phyloP scores from a whole-genome alignment of 2,329 filamentous ascomycete species.

The Periconia sp. region DNA sequence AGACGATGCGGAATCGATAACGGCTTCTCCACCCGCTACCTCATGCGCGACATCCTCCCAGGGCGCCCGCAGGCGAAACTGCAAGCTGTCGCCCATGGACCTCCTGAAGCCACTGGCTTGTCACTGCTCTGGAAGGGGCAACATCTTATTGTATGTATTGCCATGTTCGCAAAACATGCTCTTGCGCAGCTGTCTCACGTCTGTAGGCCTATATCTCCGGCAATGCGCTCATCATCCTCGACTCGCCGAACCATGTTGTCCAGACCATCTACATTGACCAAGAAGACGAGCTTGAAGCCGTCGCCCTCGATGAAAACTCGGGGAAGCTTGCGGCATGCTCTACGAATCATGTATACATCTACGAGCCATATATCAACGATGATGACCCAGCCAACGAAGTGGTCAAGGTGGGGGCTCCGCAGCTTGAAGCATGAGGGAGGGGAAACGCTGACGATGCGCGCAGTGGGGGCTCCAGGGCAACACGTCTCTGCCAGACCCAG shows the following conservation, averaged over 20 bases:
- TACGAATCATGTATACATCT: constrained; percentile 68
- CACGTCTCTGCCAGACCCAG: constrained; percentile 51
- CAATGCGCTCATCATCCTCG: constrained; percentile 81
- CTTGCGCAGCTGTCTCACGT: neutral
- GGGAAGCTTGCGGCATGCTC: constrained; percentile 84
- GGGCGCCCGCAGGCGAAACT: constrained; percentile 77
- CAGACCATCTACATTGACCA: constrained; percentile 92
- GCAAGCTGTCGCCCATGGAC: constrained; percentile 72
- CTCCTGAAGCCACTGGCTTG: constrained; percentile 17
- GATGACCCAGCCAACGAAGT: constrained; percentile 56
- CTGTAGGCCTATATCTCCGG: constrained; percentile 83
- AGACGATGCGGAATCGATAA: constrained; percentile 30
- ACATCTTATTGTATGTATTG: constrained; percentile 65
- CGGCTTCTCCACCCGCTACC: constrained; percentile 7
- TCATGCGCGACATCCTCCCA: constrained; percentile 77
- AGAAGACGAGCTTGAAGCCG: constrained; percentile 67
- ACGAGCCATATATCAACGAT: constrained; percentile 71
- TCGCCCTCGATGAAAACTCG: constrained; percentile 77
- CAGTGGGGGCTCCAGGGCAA: constrained; percentile 65
- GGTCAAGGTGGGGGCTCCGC: constrained; percentile 63
- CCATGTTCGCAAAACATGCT: constrained; percentile 10
- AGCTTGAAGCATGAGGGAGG: constrained; percentile 2
- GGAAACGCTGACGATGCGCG: constrained; percentile 24
- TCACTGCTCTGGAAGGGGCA: constrained; percentile 63
- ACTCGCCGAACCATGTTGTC: constrained; percentile 70